Evolutionary conservation across 1,284 basidiomycete species (phyloP), one percentile per base, ranked within the genome.

Genomic region (Ceratobasidium sp.): DNA sequence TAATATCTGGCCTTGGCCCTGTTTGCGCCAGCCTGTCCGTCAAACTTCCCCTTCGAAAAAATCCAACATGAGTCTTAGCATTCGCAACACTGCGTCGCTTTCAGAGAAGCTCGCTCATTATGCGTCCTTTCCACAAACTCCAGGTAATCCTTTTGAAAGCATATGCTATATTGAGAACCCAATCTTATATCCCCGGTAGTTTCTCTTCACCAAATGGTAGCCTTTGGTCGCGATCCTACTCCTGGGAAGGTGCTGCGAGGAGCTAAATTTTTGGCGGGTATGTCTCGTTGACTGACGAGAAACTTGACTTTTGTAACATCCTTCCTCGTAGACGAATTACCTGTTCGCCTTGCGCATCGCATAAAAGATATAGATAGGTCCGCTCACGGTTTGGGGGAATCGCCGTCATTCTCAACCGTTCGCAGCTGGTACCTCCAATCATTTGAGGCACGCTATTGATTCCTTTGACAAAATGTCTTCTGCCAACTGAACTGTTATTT

Each of bases 331-430:
- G 72, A 76, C 28, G 72, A 76, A 39, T 39, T 76, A 28, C 72
- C 72, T 20, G 51, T 76, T 26, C 53, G 72, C 26, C 61, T 76
- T 20, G 72, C 72, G 9, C 72, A 66, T 39, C 60, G 72, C 5
- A 76, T 76, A 64, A 76, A 51, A 44, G 72, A 76, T 51, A 76
- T 76, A 33, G 72, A 76, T n/a, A 76, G 66, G 33, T 76, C 72
- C 23, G 49, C 72, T 10, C 72, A 76, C 26, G 61, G 49, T 15
- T 28, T 76, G 28, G 72, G 72, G 28, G 53, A 66, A 51, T 64
- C 72, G 12, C 72, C 72, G 15, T 76, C 72, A 10, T 66, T 76
- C 44, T 42, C 51, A 18, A 76, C 61, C 18, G 72, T 76, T 28
- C 72, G 72, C 7, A 76, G 55, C 51, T 76, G 72, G 72, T 76